Percentiles rank a stretch among this genome's conserved stretches.
phyloP scores from a whole-genome alignment of 140 eudicot species.

The Senecio squalidus region DNA sequence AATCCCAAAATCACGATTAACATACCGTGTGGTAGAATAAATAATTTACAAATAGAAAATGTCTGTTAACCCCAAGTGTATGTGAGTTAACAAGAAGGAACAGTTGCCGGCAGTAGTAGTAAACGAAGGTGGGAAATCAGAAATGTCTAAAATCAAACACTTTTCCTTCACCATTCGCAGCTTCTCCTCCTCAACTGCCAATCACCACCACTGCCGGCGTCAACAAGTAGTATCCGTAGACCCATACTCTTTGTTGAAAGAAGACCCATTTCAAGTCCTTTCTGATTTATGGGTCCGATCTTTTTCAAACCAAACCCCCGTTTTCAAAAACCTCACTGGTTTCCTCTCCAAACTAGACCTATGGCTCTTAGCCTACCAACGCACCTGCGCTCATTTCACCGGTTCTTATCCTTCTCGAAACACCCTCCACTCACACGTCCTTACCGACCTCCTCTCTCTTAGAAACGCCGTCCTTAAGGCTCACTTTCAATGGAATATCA shows the following conservation, averaged over 20 bases:
- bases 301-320: conserved; percentile 37
- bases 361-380: conserved; percentile 95
- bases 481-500: conserved; percentile 55
- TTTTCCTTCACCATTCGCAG: conserved; percentile 36
- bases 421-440: conserved; percentile 47
- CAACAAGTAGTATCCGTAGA: conserved; percentile 32
- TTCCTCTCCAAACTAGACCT: conserved; percentile 81
- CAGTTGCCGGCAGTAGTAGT: too few relatives aligned
- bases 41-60: too few relatives aligned
- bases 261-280: conserved; percentile 78
- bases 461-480: conserved; percentile 60
- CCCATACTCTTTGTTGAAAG: conserved; percentile 54
- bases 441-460: conserved; percentile 55
- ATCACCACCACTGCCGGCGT: conserved; percentile 21
- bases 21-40: too few relatives aligned
- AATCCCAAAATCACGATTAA: too few relatives aligned
- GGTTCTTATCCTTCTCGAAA: conserved; percentile 72
- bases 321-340: conserved; percentile 69
- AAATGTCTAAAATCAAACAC: conserved; percentile 70
- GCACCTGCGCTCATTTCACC: conserved; percentile 80
- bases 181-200: conserved; percentile 29
- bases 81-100: too few relatives aligned
- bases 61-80: too few relatives aligned
- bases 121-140: too few relatives aligned
- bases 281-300: conserved; percentile 80